Base-by-base conservation (phyloP, 2,329 filamentous ascomycete species). In the Fusarium decemcellulare region DNA sequence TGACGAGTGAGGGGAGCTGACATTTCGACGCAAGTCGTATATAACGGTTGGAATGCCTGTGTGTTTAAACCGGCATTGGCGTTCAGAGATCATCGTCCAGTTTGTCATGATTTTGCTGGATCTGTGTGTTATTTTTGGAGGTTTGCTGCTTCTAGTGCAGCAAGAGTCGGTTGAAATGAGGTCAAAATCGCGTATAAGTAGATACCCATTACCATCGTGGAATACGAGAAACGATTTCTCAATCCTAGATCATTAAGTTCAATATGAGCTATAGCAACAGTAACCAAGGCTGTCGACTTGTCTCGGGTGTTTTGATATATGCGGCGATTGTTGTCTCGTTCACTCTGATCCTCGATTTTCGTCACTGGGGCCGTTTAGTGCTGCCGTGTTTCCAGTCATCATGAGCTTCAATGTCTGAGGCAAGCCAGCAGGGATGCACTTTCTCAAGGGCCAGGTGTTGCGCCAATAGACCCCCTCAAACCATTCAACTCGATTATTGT, bases 141-240 rank as follows among this genome's bases (percentile, higher is more conserved):
- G 43, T 30, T 59, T 42, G 40, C 23, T 67, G 55, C 59, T 29
- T 29, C 32, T 18, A 39, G 53, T 16, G 68, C 59, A 61, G 57
- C 43, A 58, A 23, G 56, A 52, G 48, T 43, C 47, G 48, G 42
- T 57, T 46, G 47, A 59, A 48, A 55, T 9, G 62, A 70, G 48
- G 27, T 11, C 29, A 62, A 60, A 63, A 36, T 50, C 36, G 61
- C 34, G 65, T 54, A 65, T 57, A 54, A 63, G 48, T 63, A 71
- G 68, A 71, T 71, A 71, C 68, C 68, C 65, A 47, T 50, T 53
- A 37, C 39, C 54, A 59, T 63, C 16, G 61, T 60, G 58, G 30
- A 63, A 66, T 16, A n/a, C 53, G 44, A 51, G 59, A 14, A 51
- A 43, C 62, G n/a, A 42, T 18, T 32, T 58, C 14, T 42, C 29